phyloP scores from a whole-genome alignment of 2,329 filamentous ascomycete genomes.

The Alternaria brassicicola region DNA sequence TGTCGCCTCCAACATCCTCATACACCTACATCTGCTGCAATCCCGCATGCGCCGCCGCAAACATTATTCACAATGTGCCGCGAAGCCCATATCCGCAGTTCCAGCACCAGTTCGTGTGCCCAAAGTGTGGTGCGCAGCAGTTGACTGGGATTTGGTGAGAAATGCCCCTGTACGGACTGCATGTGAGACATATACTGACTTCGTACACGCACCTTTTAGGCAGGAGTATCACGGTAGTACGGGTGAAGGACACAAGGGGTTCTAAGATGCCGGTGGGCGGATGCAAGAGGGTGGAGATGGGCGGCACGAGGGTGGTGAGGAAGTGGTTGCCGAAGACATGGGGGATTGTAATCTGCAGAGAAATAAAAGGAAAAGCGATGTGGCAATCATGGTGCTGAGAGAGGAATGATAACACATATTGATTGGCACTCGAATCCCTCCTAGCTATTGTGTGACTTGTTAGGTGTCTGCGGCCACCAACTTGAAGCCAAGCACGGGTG shows the following conservation, averaged over 20 bases:
- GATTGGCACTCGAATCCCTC: background rate
- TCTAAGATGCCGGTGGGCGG: background rate
- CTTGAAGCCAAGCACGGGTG: constrained; percentile 19
- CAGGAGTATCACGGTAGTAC: constrained; percentile 7
- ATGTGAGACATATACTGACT: too few species aligned
- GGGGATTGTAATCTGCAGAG: background rate
- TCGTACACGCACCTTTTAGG: background rate
- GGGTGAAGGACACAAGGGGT: background rate
- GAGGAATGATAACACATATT: background rate
- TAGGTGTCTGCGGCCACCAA: constrained; percentile 21
- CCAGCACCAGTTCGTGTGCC: constrained; percentile 6
- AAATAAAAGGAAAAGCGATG: background rate
- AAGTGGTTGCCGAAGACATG: background rate
- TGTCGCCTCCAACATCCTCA: background rate
- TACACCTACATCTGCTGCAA: constrained; percentile 4
- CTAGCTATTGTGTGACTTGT: background rate
- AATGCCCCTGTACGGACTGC: too few species aligned
- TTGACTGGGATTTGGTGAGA: constrained; percentile 3
- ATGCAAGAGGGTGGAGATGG: background rate
- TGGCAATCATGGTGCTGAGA: background rate
- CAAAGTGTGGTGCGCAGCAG: constrained; percentile 3
- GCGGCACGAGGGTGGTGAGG: background rate
- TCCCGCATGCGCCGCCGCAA: constrained; percentile 1
- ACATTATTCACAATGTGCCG: background rate
- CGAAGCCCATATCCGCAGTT: constrained; percentile 9